phyloP scores from a whole-genome alignment of 139 green algal species.

The Chlamydomonas sp. region DNA sequence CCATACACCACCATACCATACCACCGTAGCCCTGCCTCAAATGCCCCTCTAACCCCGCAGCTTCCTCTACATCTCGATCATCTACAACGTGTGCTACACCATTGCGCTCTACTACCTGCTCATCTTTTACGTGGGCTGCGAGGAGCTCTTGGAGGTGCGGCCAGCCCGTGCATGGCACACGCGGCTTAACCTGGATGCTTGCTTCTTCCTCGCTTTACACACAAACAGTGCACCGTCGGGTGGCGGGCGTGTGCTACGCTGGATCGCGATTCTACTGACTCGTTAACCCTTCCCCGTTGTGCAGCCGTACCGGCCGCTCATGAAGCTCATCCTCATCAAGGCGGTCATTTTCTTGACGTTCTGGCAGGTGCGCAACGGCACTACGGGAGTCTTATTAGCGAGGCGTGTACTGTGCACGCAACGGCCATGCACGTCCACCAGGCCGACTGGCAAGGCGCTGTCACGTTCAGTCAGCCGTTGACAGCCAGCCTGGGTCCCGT shows the following conservation, averaged over 20 bases:
- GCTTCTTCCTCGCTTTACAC: too few relatives aligned
- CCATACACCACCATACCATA: too few relatives aligned
- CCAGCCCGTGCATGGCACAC: background rate
- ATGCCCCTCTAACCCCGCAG: conserved; percentile 36
- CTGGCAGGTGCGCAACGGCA: conserved; percentile 84
- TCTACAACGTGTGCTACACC: conserved; percentile 97
- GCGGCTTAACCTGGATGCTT: too few relatives aligned
- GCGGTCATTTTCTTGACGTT: conserved; percentile 97
- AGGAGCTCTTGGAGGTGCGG: conserved; percentile 85
- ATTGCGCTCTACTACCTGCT: conserved; percentile 92
- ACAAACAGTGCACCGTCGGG: too few relatives aligned
- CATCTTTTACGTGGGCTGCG: conserved; percentile 94
- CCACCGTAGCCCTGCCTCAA: too few relatives aligned
- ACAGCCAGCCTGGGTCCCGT: too few relatives aligned
- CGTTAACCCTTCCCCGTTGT: background rate
- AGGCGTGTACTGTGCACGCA: too few relatives aligned
- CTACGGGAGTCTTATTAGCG: too few relatives aligned
- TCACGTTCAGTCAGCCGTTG: too few relatives aligned
- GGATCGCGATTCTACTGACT: background rate
- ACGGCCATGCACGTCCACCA: background rate
- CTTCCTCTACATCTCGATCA: conserved; percentile 85
- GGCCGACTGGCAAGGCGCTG: too few relatives aligned
- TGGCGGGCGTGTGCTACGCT: too few relatives aligned
- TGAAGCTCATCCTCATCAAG: conserved; percentile 98
- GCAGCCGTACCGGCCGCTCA: conserved; percentile 88